Conservation (phyloP, 177 flowering plant genomes). For the Vitis hybrid region DNA sequence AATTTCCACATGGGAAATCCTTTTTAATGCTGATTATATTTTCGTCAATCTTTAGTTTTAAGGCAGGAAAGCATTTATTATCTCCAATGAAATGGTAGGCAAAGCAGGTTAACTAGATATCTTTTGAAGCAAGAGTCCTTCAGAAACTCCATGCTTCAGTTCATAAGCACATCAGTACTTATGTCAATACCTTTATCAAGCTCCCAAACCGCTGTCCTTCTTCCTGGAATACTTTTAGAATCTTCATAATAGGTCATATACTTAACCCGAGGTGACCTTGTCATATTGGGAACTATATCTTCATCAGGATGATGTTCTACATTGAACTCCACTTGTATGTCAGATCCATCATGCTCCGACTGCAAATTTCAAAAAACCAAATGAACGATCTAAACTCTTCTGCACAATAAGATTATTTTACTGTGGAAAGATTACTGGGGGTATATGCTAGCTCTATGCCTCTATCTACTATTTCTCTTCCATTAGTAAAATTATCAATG, state of each 20-base stretch:
- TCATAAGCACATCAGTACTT: background rate
- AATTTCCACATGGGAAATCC: background rate
- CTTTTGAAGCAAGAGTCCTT: conserved; percentile 8
- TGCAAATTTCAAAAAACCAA: conserved; percentile 26
- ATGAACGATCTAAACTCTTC: conserved; percentile 7
- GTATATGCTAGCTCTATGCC: background rate
- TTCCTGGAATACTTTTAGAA: conserved; percentile 87
- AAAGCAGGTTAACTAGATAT: background rate
- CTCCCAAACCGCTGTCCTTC: conserved; percentile 91
- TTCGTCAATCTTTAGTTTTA: no score
- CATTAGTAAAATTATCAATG: background rate
- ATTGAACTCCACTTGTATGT: conserved; percentile 73
- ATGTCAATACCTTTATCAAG: conserved; percentile 71
- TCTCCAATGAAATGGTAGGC: background rate
- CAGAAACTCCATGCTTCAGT: conserved; percentile 8
- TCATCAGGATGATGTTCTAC: conserved; percentile 63
- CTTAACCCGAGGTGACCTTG: conserved; percentile 72
- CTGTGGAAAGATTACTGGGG: background rate
- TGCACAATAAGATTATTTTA: background rate
- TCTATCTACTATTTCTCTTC: background rate
- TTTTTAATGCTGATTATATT: no score
- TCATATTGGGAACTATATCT: conserved; percentile 92
- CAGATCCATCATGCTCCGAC: conserved; percentile 97
- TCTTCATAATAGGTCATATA: conserved; percentile 96
- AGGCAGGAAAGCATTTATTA: no score